phyloP scores from a whole-genome alignment of 345 rosid genomes.

The Limnanthes douglasii region DNA sequence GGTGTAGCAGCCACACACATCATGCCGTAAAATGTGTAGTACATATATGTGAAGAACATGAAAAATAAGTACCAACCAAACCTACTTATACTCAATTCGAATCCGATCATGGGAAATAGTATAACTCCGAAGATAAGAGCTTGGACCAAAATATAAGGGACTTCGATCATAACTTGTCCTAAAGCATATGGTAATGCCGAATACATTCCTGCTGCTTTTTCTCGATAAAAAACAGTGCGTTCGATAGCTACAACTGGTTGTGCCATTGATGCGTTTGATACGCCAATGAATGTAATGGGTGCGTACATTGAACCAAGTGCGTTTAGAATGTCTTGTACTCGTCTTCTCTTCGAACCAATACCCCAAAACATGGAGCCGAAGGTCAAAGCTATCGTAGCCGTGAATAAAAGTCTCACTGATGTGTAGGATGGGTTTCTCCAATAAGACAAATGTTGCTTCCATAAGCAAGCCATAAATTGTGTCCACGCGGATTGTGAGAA shows the following conservation, averaged over 20 bases:
- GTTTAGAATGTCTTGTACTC: slow-evolving; percentile 34
- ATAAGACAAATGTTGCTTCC: slow-evolving; percentile 56
- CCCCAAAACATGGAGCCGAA: slow-evolving; percentile 66
- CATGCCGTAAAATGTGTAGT: slow-evolving; percentile 24
- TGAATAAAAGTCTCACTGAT: slow-evolving; percentile 34
- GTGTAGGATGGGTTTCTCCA: slow-evolving; percentile 42
- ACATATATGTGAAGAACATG: slow-evolving; percentile 28
- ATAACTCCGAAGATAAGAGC: slow-evolving; percentile 14
- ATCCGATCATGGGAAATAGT: slow-evolving; percentile 29
- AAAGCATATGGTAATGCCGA: slow-evolving; percentile 67
- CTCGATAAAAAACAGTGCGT: slow-evolving; percentile 58
- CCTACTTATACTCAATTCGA: slow-evolving; percentile 15
- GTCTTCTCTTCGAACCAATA: slow-evolving; percentile 31
- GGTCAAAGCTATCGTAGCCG: slow-evolving; percentile 37
- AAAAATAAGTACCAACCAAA: slow-evolving; percentile 24
- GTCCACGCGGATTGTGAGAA: slow-evolving; percentile 28
- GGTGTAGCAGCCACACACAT: slow-evolving; percentile 22
- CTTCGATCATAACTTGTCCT: slow-evolving; percentile 36
- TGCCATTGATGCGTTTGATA: slow-evolving; percentile 28
- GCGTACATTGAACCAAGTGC: slow-evolving; percentile 59
- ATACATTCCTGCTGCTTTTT: slow-evolving; percentile 67
- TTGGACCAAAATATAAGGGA: slow-evolving; percentile 26
- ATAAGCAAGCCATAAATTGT: slow-evolving; percentile 46
- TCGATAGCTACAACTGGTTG: slow-evolving; percentile 57
- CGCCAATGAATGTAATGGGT: slow-evolving; percentile 45